Evolutionary conservation across 495 filamentous ascomycete genomes (phyloP).

Genomic region (Hypoxylon lienhwacheense): DNA sequence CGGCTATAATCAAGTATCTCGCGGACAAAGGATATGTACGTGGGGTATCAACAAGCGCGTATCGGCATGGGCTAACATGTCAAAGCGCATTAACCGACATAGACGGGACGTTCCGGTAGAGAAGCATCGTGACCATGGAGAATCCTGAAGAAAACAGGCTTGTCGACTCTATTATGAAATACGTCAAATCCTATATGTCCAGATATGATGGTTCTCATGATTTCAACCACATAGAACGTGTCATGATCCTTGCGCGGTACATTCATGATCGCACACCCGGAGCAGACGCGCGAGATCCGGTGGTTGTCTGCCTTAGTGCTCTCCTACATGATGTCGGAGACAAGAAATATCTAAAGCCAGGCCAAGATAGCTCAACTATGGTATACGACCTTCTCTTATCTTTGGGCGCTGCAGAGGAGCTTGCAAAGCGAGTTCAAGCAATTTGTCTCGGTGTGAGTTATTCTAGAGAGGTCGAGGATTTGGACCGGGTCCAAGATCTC

Average conservation of each 20-base stretch:
- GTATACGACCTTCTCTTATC: conserved; percentile 61
- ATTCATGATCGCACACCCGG: conserved; percentile 53
- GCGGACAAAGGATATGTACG: conserved; percentile 18
- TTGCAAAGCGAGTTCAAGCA: conserved; percentile 66
- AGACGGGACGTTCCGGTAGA: conserved; percentile 14
- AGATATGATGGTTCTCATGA: conserved; percentile 85
- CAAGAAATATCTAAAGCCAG: conserved; percentile 68
- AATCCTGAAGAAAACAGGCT: conserved; percentile 44
- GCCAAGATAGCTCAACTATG: conserved; percentile 55
- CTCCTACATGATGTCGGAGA: conserved; percentile 89
- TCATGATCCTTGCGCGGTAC: conserved; percentile 67
- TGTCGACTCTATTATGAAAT: conserved; percentile 54
- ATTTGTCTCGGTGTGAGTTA: conserved; percentile 77
- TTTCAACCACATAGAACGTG: conserved; percentile 78
- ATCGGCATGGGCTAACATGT: conserved; percentile 28
- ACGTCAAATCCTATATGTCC: conserved; percentile 73
- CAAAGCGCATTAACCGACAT: conserved; percentile 25
- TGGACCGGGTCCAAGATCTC: conserved; percentile 52
- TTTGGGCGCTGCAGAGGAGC: conserved; percentile 52
- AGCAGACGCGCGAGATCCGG: conserved; percentile 47
- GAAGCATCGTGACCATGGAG: conserved; percentile 34
- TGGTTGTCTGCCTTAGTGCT: conserved; percentile 69
- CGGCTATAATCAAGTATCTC: conserved; percentile 7
- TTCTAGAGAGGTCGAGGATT: conserved; percentile 67
- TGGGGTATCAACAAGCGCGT: conserved; percentile 33